Evolutionary conservation across 2,329 filamentous ascomycete species (phyloP), one percentile per base, ranked within the genome.

Genomic region (Verticillium isaacii): DNA sequence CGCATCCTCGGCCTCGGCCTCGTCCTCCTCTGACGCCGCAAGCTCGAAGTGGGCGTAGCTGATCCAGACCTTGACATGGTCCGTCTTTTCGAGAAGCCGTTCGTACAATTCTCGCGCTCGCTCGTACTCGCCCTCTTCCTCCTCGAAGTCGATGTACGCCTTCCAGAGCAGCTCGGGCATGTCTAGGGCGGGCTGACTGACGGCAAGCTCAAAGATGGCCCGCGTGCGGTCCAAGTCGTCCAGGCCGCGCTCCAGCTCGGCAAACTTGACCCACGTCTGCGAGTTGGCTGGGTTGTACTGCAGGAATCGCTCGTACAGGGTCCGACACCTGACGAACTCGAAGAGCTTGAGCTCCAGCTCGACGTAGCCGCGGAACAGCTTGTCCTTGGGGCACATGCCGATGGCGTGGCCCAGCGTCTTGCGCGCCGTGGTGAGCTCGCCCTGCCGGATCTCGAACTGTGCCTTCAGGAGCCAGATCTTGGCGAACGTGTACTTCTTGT

Each of bases 111-210:
- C 79, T 57, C 95, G 85, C 5, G 93, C 92, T 57, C 88, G 83
- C 60, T 93, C 92, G 75, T 94, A 97, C 75, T 97, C 92, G 70
- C 89, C 91, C 75, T 97, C 92, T 69, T 96, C 92, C 72, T 98
- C 94, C 77, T 99, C 95, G 71, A 98, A 98, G 75, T 99, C 95
- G 69, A 99, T 98, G 75, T 97, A 99, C 1, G 93, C 88, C 78
- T 98, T 98, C 95, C 95, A 99, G 1, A 98, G 82, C 59, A 98
- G 82, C 78, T 99, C 95, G 0, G 95, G 95, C 95, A 99, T 99
- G 74, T 99, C 95, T 15, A 99, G 82, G 36, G 88, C 85, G 1
- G 89, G 83, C 74, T 98, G 93, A 57, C 85, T 82, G 64, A 97
- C 89, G 2, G 92, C 94, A 32, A 98, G 82, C 76, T 98, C 94